These are phyloP conservation scores for Exobasidium cylindrosporum DNA, from an alignment of 1,284 basidiomycete species.

Conservation along the genomic window DNA sequence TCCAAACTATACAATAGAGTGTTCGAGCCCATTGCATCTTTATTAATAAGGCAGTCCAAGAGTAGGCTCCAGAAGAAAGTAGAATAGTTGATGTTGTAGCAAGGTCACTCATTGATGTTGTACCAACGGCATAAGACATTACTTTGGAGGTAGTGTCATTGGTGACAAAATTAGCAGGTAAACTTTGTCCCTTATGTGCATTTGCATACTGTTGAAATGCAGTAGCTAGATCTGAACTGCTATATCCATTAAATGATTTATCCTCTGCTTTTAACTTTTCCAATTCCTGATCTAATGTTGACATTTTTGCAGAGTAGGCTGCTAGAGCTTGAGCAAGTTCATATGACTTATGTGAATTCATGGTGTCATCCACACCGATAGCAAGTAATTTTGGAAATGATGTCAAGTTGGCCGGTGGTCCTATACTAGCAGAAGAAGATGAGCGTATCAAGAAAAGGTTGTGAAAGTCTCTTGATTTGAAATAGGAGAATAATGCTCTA, in stretches of 20 bases:
- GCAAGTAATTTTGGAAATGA: constrained; percentile 11
- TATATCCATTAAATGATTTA: constrained; percentile 23
- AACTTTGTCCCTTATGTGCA: constrained; percentile 12
- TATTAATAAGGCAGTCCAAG: constrained; percentile 20
- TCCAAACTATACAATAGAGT: constrained; percentile 40
- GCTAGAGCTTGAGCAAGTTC: constrained; percentile 28
- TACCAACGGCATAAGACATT: neutral
- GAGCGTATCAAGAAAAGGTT: no score
- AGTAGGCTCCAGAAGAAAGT: constrained; percentile 10
- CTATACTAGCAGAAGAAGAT: neutral
- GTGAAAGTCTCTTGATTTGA: no score
- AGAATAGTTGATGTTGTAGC: neutral
- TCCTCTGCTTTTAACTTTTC: neutral
- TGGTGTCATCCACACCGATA: constrained; percentile 16
- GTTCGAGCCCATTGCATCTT: constrained; percentile 28
- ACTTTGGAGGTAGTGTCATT: neutral
- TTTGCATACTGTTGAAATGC: constrained; percentile 31
- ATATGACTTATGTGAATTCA: constrained; percentile 27
- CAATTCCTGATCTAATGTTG: constrained; percentile 20
- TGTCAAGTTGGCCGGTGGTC: neutral
- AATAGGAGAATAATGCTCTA: no score
- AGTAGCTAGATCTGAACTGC: constrained; percentile 26
- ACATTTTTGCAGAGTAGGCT: constrained; percentile 26
- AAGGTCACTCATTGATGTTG: neutral
- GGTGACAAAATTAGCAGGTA: neutral